Conservation (phyloP, 2,329 filamentous ascomycete species). For the Aspergillus ibericus region DNA sequence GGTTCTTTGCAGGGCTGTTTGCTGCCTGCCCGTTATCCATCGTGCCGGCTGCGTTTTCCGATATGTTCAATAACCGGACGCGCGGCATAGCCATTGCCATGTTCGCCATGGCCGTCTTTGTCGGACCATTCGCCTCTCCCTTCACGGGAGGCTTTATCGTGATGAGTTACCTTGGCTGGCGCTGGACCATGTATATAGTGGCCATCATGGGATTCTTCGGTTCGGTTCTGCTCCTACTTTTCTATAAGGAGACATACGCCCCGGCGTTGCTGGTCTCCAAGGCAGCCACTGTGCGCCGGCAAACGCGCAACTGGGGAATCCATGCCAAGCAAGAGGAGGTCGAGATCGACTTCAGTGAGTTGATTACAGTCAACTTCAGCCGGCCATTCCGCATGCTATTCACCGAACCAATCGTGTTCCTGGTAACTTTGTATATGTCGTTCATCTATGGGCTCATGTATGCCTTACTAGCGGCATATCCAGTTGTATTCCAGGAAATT, state of each 20-base stretch:
- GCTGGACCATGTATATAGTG: constrained; percentile 54
- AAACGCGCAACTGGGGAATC: constrained; percentile 60
- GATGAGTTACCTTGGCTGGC: constrained; percentile 50
- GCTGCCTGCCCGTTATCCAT: constrained; percentile 45
- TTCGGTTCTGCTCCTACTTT: constrained; percentile 37
- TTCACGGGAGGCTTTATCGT: constrained; percentile 54
- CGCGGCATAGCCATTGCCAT: constrained; percentile 47
- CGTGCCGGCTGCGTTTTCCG: constrained; percentile 45
- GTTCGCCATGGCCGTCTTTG: constrained; percentile 52
- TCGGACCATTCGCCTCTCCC: constrained; percentile 50
- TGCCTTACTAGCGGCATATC: constrained; percentile 31
- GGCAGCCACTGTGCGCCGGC: constrained; percentile 51
- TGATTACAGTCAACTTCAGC: constrained; percentile 51
- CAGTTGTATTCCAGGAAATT: constrained; percentile 28
- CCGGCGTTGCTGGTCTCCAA: constrained; percentile 37
- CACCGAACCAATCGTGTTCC: constrained; percentile 42
- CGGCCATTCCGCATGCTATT: constrained; percentile 43
- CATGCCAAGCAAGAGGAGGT: constrained; percentile 56
- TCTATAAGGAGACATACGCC: constrained; percentile 57
- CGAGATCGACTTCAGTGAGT: constrained; percentile 49
- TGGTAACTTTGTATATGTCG: constrained; percentile 32
- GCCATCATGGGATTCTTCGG: constrained; percentile 55
- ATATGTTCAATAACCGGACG: constrained; percentile 51
- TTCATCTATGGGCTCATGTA: constrained; percentile 34
- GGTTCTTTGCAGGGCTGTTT: constrained; percentile 51